Evolutionary conservation across 2,329 filamentous ascomycete species (phyloP).

Genomic region (Stachybotrys chartarum): DNA sequence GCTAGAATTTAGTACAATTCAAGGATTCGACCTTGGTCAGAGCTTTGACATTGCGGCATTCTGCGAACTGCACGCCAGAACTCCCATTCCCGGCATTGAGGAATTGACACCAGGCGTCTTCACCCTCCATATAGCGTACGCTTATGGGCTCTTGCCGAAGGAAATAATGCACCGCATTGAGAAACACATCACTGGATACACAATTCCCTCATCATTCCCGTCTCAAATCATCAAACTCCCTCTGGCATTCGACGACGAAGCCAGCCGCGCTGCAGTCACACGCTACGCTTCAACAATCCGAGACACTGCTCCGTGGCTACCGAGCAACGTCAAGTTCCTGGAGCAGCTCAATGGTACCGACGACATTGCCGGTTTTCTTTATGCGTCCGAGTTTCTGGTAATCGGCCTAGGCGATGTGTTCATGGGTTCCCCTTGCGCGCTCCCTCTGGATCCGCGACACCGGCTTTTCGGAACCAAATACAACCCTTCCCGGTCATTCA

Average conservation of each 20-base stretch:
- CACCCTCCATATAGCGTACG: conserved; percentile 24
- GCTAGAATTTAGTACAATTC: conserved; percentile 21
- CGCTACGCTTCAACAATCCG: conserved; percentile 57
- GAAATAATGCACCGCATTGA: conserved; percentile 16
- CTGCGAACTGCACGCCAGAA: conserved; percentile 18
- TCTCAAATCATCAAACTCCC: conserved; percentile 26
- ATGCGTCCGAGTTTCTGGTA: conserved; percentile 21
- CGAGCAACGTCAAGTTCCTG: conserved; percentile 52
- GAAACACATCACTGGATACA: conserved; percentile 15
- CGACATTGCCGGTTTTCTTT: conserved; percentile 22
- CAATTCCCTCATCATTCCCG: conserved; percentile 12
- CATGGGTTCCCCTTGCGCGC: conserved; percentile 27
- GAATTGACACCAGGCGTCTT: conserved; percentile 26
- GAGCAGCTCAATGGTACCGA: conserved; percentile 24
- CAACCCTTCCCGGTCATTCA: conserved; percentile 28
- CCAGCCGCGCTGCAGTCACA: conserved; percentile 42
- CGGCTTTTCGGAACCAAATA: conserved; percentile 29
- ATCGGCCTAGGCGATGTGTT: conserved; percentile 32
- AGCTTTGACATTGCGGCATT: conserved; percentile 26
- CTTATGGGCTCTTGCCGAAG: conserved; percentile 7
- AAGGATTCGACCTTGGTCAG: conserved; percentile 21
- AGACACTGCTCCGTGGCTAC: conserved; percentile 53
- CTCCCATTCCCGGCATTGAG: conserved; percentile 18
- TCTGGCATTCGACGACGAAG: conserved; percentile 29
- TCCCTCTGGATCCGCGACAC: conserved; percentile 26